Conservation (phyloP, 2,329 filamentous ascomycete species). For the Penicillium hesseltinei region DNA sequence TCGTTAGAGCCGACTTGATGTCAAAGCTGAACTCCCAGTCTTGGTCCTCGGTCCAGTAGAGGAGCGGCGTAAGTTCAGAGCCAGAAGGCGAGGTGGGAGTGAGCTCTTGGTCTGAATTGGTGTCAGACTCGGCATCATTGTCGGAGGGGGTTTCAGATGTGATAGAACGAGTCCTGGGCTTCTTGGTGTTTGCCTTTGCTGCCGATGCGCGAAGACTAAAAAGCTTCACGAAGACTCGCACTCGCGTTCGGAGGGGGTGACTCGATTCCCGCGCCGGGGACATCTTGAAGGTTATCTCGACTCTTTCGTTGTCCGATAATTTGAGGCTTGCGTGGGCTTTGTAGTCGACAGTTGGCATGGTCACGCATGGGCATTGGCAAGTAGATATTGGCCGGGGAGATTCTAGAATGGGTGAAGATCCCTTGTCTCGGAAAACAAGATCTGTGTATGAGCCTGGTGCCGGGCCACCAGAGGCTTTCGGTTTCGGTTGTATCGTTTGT, state of each 20-base stretch:
- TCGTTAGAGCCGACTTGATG: not conserved
- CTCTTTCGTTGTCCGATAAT: not conserved
- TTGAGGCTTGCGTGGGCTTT: not conserved
- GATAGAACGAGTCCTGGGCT: not conserved
- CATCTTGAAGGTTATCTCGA: constrained; percentile 15
- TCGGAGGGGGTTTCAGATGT: not conserved
- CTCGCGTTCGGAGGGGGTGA: constrained; percentile 9
- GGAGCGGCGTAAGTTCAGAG: not conserved
- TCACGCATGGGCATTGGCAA: not conserved
- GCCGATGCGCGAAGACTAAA: constrained; percentile 14
- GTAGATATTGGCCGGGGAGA: not conserved
- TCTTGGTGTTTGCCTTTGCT: not conserved
- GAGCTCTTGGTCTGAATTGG: not conserved
- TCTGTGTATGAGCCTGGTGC: not conserved
- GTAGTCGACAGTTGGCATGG: not conserved
- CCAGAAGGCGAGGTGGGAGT: not conserved
- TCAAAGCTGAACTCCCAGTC: not conserved
- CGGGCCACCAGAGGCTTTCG: not conserved
- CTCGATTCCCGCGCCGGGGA: not conserved
- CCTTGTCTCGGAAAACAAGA: not conserved
- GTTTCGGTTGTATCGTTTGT: not conserved
- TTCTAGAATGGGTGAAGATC: not conserved
- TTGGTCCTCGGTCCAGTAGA: not conserved
- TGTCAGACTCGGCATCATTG: not conserved
- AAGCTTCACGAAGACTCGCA: constrained; percentile 14